Evolutionary conservation across 2,329 filamentous ascomycete genomes (phyloP), one percentile per base, ranked within the genome.

Genomic region (Penicillium italicum): DNA sequence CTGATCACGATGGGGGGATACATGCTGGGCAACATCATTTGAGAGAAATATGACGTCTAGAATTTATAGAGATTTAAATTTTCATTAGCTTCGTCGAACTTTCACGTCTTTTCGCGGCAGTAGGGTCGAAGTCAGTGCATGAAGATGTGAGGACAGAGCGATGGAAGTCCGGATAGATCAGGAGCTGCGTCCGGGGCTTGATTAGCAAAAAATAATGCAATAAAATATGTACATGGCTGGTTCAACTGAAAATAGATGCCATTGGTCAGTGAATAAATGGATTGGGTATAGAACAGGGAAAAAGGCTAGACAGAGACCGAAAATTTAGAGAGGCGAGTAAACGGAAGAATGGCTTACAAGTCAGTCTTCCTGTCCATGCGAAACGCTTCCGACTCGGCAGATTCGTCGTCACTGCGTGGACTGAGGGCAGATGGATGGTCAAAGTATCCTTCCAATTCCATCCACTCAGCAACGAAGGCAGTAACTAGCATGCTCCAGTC

Each of bases 401-500:
- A 28, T 4, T 58, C 52, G 30, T 58, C 55, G 12, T 56, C 49
- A 31, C 43, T 58, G 38, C 55, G 50, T 38, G 34, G 30, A 30
- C 47, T 44, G 18, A 11, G 14, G 4, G 43, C 20, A 12, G 43
- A 42, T 11, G 42, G 22, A n/a, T 55, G 42, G 9, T 72, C 71
- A 50, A 85, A 72, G 57, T 74, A 81, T 1, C 79, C 83, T 60
- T 87, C 85, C 58, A 97, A 74, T 62, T 96, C 92, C 83, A 97
- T 84, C 91, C 92, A 97, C 74, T 97, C 93, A 0, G 89, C 87
- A 33, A 86, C 83, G 76, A 97, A 99, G 0, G 86, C 92, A 0
- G 89, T 87, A 7, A 93, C 79, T 46, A 99, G 86, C 70, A 83
- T 86, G 18, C 88, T 85, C 94, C 94, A 99, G 72, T 99, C 94